Evolutionary conservation across 2,329 filamentous ascomycete species (phyloP), one percentile per base, ranked within the genome.

Genomic region (Microcyclospora pomicola): DNA sequence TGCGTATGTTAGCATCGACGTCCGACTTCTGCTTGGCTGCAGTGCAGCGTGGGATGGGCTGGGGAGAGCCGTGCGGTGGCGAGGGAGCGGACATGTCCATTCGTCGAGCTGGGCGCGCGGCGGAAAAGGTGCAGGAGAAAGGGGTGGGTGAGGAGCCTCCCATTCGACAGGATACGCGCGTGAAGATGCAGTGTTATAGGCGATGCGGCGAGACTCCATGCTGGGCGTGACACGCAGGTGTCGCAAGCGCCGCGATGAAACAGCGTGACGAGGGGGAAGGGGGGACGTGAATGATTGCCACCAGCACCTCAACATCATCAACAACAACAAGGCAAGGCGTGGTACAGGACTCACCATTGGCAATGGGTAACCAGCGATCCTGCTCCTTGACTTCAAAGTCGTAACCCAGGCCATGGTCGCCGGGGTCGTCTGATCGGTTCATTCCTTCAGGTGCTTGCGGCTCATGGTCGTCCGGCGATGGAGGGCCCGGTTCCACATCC

Each of bases 301-400:
- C n/a, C n/a, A n/a, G n/a, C n/a, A n/a, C n/a, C n/a, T n/a, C n/a
- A 31, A 31, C 6, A 6, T 9, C 4, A 31, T n/a, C 12, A 4
- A 9, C 12, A 31, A 5, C 11, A 31, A 28, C 19, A 39, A 44
- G 34, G 44, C 44, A 47, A 47, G 40, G 45, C 41, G 36, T 28
- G 32, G 31, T 35, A 31, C 34, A 38, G 19, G 40, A 91, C 91
- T 75, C 75, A 98, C 91, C 91, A 86, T 98, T 98, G 69, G 91
- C 91, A 75, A 98, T 98, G 62, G 91, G 91, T 63, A 98, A 76
- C 91, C 91, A 98, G 73, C 91, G 74, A 68, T 98, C 91, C 68
- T 98, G 91, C 68, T 98, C 91, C 73, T 96, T 96, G 66, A 96
- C 88, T 68, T 96, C 88, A 63, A 95, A 94, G 69, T 96, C 88